Evolutionary conservation across 1,284 basidiomycete species (phyloP), one percentile per base, ranked within the genome.

Genomic region (Anthracocystis walkeri): DNA sequence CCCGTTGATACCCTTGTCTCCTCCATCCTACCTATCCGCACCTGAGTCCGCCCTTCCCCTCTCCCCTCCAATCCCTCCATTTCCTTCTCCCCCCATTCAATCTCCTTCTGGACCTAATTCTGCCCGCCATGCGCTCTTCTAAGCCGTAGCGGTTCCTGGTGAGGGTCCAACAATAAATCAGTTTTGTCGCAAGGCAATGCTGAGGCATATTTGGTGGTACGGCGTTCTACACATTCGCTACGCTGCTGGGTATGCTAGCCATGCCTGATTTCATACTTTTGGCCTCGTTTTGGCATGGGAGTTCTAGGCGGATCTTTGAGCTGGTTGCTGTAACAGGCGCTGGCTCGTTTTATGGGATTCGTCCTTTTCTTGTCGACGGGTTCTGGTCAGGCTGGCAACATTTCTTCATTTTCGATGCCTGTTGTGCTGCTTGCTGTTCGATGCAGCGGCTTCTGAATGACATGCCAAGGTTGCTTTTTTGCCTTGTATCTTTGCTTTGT

Each of bases 81-180:
- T 35, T 40, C 29, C 33, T 50, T 29, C n/a, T 16, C 50, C 27
- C 18, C n/a, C 35, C 49, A 29, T 35, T 14, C 12, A 18, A 11
- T 6, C 7, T 18, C 23, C 29, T 35, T 51, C 53, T 67, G 68
- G 74, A 76, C 69, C 69, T 65, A 64, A 76, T 76, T 76, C 68
- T 76, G 74, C 69, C 74, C 74, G 74, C 74, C 56, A 41, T 64
- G 65, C 46, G 60, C 68, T 67, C 64, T 63, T 58, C 68, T 65
- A 68, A 68, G 73, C 61, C 74, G 58, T 68, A 67, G 74, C 74
- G 74, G 74, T 76, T 72, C 74, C 74, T 76, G 74, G 68, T 75
- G 66, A 76, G 68, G 69, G 69, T 76, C 74, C 74, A 54, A 76
- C 29, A 76, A 50, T 61, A 72, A 58, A 41, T 53, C 68, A 58